Evolutionary conservation across 2,329 filamentous ascomycete species (phyloP), one percentile per base, ranked within the genome.

Genomic region (Neoarthrinium moseri): DNA sequence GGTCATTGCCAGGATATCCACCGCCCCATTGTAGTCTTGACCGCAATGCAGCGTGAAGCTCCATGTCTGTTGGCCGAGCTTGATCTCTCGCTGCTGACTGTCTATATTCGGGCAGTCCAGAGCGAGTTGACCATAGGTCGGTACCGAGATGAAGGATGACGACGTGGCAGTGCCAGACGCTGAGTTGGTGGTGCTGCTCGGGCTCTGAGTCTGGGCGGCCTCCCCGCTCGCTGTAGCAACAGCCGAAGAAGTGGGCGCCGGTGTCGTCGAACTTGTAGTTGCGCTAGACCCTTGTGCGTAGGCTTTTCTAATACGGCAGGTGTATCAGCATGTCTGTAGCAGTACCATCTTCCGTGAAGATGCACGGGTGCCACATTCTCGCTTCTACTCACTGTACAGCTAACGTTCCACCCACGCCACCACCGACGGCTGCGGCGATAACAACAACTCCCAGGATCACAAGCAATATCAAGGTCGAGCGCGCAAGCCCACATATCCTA

Each of bases 351-450:
- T n/a, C n/a, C n/a, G n/a, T n/a, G n/a, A n/a, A n/a, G n/a, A n/a
- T n/a, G n/a, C n/a, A n/a, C n/a, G n/a, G 8, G 26, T 7, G 26
- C 26, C 8, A 29, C 8, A 7, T 8, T 8, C 26, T 7, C n/a
- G 26, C n/a, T 13, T 40, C 48, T 5, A 48, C 53, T 35, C 53
- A 55, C 38, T 56, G 49, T 3, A 55, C 53, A 5, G 54, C 55
- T 20, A 55, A 13, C 5, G 51, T 54, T n/a, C 54, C 55, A 2
- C 55, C 56, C 3, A 59, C 50, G 4, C 54, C 56, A 15, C 50
- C 55, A 4, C 53, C 55, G 10, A 59, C 40, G 1, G 51, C 55
- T 2, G 53, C 56, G 6, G 21, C 54, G 18, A 57, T 44, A 12
- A 56, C 44, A 11, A 53, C 54, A 17, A 55, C 32, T 7, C 43